Evolutionary conservation across 2,329 filamentous ascomycete species (phyloP).

Genomic region (Penicillium sp.): DNA sequence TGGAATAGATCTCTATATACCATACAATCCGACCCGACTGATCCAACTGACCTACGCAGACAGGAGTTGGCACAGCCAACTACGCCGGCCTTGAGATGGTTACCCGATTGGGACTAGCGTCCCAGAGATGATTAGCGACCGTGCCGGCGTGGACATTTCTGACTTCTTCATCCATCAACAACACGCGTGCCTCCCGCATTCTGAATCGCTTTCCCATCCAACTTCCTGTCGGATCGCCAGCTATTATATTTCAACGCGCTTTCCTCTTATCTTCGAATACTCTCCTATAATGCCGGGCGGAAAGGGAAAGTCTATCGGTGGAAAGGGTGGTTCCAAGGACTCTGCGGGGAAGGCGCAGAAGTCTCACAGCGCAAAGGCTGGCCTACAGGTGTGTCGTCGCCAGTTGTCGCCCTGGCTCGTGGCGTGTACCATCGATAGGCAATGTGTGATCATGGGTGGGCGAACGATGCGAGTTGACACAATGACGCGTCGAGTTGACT

Average conservation of each 20-base stretch:
- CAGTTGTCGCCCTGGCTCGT: not conserved
- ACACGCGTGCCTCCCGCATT: slow-evolving; percentile 33
- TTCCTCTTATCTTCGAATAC: slow-evolving; percentile 25
- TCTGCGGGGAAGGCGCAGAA: slow-evolving; percentile 85
- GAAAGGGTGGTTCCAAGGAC: slow-evolving; percentile 83
- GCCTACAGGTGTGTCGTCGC: slow-evolving; percentile 72
- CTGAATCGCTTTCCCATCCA: slow-evolving; percentile 30
- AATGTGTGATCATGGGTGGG: slow-evolving; percentile 3
- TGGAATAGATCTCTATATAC: not conserved
- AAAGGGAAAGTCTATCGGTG: slow-evolving; percentile 89
- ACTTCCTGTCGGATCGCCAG: slow-evolving; percentile 22
- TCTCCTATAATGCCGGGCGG: slow-evolving; percentile 65
- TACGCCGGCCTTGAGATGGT: slow-evolving; percentile 7
- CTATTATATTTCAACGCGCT: slow-evolving; percentile 25
- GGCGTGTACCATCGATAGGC: not conserved
- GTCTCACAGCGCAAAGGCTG: slow-evolving; percentile 87
- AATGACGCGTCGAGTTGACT: slow-evolving; percentile 19
- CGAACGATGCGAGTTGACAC: slow-evolving; percentile 10
- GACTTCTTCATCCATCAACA: slow-evolving; percentile 44
- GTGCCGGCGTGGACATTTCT: slow-evolving; percentile 37
- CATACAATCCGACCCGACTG: not conserved
- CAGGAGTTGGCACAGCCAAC: not conserved
- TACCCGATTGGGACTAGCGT: slow-evolving; percentile 38
- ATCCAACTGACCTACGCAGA: not conserved
- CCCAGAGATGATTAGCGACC: slow-evolving; percentile 39